These are phyloP conservation scores for Protomyces inundatus DNA, from an alignment of 1,139 yeast genomes.

Conservation along the genomic window DNA sequence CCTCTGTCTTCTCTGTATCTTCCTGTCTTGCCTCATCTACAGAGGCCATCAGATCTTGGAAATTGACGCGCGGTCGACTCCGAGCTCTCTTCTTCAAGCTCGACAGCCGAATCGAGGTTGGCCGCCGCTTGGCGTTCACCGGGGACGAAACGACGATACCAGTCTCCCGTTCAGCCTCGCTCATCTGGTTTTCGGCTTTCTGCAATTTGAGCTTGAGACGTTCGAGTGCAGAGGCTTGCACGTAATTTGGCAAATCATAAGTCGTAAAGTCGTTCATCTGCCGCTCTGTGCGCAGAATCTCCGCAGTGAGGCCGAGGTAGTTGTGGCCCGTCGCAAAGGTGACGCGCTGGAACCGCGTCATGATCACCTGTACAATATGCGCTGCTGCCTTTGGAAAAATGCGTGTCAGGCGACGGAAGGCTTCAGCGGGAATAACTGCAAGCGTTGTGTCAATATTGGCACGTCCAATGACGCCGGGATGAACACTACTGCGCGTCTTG, in stretches of 20 bases:
- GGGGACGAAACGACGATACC: conserved; percentile 19
- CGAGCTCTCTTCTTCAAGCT: conserved; percentile 10
- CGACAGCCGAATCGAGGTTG: conserved; percentile 13
- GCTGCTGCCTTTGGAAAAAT: conserved; percentile 87
- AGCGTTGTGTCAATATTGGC: conserved; percentile 70
- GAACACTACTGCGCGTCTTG: conserved; percentile 12
- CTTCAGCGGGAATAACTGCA: conserved; percentile 82
- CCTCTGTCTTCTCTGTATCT: conserved; percentile 1
- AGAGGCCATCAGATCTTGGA: conserved; percentile 6
- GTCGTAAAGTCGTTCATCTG: conserved; percentile 52
- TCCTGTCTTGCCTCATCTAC: conserved; percentile 1
- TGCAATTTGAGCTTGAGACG: background rate
- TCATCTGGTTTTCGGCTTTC: background rate
- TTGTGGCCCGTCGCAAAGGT: conserved; percentile 85
- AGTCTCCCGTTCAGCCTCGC: background rate
- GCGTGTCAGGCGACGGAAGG: conserved; percentile 65
- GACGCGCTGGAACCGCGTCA: conserved; percentile 79
- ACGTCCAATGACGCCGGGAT: conserved; percentile 50
- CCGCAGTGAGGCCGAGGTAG: conserved; percentile 78
- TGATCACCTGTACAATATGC: conserved; percentile 87
- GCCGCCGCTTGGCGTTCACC: background rate
- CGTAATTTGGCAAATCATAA: conserved; percentile 56
- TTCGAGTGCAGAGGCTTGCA: conserved; percentile 37
- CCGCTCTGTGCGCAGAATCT: conserved; percentile 71
- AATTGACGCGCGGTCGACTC: background rate